Base-by-base conservation (phyloP, 2,329 filamentous ascomycete genomes). In the Epichloe aotearoae region DNA sequence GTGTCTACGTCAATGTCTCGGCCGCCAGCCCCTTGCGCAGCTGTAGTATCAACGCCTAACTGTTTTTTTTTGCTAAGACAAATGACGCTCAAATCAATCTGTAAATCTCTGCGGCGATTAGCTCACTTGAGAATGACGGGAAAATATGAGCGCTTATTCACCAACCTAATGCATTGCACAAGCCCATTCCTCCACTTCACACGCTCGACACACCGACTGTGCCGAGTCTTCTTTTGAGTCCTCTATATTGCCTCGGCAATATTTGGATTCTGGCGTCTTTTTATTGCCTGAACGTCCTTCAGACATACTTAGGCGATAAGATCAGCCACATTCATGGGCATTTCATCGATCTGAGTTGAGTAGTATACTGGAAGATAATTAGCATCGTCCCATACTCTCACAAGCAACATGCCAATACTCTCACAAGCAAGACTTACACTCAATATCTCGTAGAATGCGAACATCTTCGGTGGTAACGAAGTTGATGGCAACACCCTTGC, bases 401-500 rank as follows among this genome's bases (percentile, higher is more conserved):
- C 30, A 26, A 23, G 8, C 2, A 15, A 47, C 15, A 14, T 10
- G 8, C 39, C 4, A 26, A 44, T 1, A 2, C n/a, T n/a, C n/a
- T n/a, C n/a, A n/a, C n/a, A n/a, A n/a, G n/a, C n/a, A 19, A 17
- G 33, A 76, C 83, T 70, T 73, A 90, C 85, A 73, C 74, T 98
- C 93, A 62, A 98, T 98, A 66, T 98, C 93, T 59, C 93, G 83
- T 62, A 98, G 77, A 65, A 98, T 98, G 66, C 93, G 86, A 53
- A 98, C 93, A 66, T 98, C 93, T 62, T 98, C 93, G 64, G 87
- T 94, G 3, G 93, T 98, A 58, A 98, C 93, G 64, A 98, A 98
- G 75, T 98, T 98, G 77, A 98, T 98, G 38, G 93, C 93, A 58
- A 98, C 93, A 78, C 93, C 93, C 76, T 98, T 98, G 63, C 93